A percentile compares a stretch with the other conserved stretches of the same genome.
phyloP scores from a whole-genome alignment of 2,329 filamentous ascomycete species.

The Aspergillus tanneri region DNA sequence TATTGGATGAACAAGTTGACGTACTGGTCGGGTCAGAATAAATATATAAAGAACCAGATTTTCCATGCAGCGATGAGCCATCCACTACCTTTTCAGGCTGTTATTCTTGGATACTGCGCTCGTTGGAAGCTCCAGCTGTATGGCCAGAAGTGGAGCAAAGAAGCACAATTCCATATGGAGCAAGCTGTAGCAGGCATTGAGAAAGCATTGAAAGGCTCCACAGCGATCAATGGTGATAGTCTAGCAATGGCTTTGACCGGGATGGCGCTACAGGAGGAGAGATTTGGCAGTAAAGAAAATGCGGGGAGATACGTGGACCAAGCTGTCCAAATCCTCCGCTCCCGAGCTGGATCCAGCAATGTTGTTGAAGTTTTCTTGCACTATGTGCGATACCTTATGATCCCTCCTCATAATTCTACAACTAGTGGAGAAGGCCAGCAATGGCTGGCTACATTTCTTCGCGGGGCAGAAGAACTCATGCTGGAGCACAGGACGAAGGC shows the following conservation, averaged over 20 bases:
- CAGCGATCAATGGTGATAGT: constrained; percentile 28
- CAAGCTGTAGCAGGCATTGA: constrained; percentile 30
- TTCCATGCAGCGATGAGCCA: constrained; percentile 37
- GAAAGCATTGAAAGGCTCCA: constrained; percentile 22
- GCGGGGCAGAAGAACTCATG: constrained; percentile 37
- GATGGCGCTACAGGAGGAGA: constrained; percentile 40
- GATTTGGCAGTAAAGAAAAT: constrained; percentile 35
- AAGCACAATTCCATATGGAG: constrained; percentile 31
- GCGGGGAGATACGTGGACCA: constrained; percentile 30
- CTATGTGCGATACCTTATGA: constrained; percentile 35
- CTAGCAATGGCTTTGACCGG: constrained; percentile 37
- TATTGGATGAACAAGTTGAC: constrained; percentile 38
- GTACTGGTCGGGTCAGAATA: constrained; percentile 45
- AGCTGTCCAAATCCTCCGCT: constrained; percentile 34
- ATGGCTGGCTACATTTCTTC: constrained; percentile 38
- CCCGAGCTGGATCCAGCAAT: constrained; percentile 26
- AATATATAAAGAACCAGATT: constrained; percentile 36
- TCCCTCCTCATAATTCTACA: constrained; percentile 21
- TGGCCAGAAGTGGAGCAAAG: constrained; percentile 21
- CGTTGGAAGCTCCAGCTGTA: constrained; percentile 37
- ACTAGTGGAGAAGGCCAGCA: constrained; percentile 22
- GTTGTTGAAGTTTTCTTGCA: constrained; percentile 34
- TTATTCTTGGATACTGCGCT: constrained; percentile 39
- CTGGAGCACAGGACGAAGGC: constrained; percentile 26
- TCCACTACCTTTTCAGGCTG: constrained; percentile 38